Evolutionary conservation across 148 eudicot genomes (phyloP).

Genomic region (Amaranthus palmeri): DNA sequence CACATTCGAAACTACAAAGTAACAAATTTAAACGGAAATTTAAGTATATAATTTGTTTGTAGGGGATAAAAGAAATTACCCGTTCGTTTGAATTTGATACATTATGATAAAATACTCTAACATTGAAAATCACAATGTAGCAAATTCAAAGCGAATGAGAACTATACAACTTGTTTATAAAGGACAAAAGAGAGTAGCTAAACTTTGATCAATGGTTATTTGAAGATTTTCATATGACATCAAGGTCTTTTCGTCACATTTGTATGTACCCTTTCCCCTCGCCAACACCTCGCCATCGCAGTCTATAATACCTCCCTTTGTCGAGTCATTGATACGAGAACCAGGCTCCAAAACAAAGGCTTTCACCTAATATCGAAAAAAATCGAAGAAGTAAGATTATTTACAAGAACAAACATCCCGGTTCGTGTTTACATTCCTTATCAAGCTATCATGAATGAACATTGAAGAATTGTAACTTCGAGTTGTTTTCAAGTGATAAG

Average conservation of each 20-base stretch:
- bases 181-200: slow-evolving; percentile 79
- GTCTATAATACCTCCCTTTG: slow-evolving; percentile 84
- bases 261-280: slow-evolving; percentile 76
- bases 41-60: too few relatives aligned
- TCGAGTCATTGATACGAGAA: slow-evolving; percentile 37
- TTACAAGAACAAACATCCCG: too few relatives aligned
- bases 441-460: too few relatives aligned
- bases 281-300: slow-evolving; percentile 92
- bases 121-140: too few relatives aligned
- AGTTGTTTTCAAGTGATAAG: too few relatives aligned
- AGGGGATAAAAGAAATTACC: too few relatives aligned
- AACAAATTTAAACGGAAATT: too few relatives aligned
- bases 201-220: slow-evolving; percentile 71
- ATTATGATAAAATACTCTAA: too few relatives aligned
- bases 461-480: too few relatives aligned
- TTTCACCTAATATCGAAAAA: slow-evolving; percentile 49
- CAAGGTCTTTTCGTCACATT: slow-evolving; percentile 43
- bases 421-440: too few relatives aligned
- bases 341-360: slow-evolving; percentile 83
- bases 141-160: not conserved
- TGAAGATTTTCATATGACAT: slow-evolving; percentile 65
- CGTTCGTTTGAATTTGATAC: too few relatives aligned
- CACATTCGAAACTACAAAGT: too few relatives aligned
- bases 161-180: not conserved
- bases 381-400: not conserved